Evolutionary conservation across 768 basidiomycete genomes (phyloP).

Genomic region (Amanita muscaria): DNA sequence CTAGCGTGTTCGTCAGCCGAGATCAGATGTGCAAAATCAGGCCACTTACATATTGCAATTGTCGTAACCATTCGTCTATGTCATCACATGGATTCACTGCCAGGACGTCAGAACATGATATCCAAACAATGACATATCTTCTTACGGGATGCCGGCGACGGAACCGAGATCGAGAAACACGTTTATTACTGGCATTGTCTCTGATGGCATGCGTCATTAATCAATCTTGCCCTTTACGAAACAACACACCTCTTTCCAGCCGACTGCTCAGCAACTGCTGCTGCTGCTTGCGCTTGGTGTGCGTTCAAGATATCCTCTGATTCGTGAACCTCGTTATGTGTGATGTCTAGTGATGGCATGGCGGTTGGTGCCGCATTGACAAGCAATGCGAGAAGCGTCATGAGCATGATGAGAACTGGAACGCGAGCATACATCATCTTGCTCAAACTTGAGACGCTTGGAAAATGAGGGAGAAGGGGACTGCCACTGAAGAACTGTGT

Average conservation of each 20-base stretch:
- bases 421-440: constrained; percentile 7
- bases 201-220: no score
- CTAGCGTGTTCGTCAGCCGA: no score
- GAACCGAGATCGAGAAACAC: constrained; percentile 3
- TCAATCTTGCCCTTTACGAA: no score
- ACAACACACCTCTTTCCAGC: constrained; percentile 1
- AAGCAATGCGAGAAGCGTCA: constrained; percentile 5
- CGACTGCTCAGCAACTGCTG: not conserved
- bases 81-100: not conserved
- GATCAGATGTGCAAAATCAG: no score
- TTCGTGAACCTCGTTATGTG: not conserved
- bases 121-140: constrained; percentile 5
- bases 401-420: constrained; percentile 5
- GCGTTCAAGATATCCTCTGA: no score
- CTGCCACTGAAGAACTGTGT: not conserved
- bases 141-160: constrained; percentile 15
- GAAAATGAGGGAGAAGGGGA: not conserved
- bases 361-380: constrained; percentile 5
- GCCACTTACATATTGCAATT: no score
- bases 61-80: not conserved
- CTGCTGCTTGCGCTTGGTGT: not conserved
- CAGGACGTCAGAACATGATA: not conserved
- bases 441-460: not conserved
- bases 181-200: constrained; percentile 2
- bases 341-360: not conserved